Evolutionary conservation across 495 filamentous ascomycete genomes (phyloP).

Genomic region (Trichocladium antarcticum): DNA sequence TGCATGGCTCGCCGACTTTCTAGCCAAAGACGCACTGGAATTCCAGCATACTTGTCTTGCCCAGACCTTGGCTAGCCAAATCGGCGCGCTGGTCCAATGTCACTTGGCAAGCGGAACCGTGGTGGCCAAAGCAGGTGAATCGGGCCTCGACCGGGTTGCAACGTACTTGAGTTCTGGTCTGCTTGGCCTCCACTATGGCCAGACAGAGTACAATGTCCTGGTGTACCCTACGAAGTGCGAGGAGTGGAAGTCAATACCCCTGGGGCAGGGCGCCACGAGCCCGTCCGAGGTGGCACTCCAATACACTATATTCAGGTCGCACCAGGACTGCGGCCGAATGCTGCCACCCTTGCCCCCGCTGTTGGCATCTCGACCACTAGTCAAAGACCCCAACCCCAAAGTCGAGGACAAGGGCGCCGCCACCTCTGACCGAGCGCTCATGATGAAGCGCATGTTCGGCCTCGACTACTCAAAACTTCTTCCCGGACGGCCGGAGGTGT

Average conservation of each 20-base stretch:
- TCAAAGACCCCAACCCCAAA: not conserved
- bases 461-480: constrained; percentile 21
- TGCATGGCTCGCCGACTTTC: constrained; percentile 29
- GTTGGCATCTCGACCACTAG: no score
- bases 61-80: constrained; percentile 13
- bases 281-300: constrained; percentile 20
- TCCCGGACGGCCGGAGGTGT: constrained; percentile 4
- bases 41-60: constrained; percentile 27
- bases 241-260: constrained; percentile 24
- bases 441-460: constrained; percentile 20
- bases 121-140: constrained; percentile 7
- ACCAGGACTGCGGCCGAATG: constrained; percentile 11
- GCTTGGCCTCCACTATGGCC: constrained; percentile 25
- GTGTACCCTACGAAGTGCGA: constrained; percentile 33
- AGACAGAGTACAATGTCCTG: constrained; percentile 28
- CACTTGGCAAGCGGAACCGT: constrained; percentile 15
- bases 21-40: constrained; percentile 21
- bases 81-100: not conserved
- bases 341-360: constrained; percentile 9
- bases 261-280: constrained; percentile 13
- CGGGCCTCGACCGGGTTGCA: constrained; percentile 20
- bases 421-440: constrained; percentile 1
- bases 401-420: no score
- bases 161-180: constrained; percentile 22
- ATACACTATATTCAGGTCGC: constrained; percentile 28